Evolutionary conservation across 768 basidiomycete species (phyloP).

Genomic region (Mycena belliarum): DNA sequence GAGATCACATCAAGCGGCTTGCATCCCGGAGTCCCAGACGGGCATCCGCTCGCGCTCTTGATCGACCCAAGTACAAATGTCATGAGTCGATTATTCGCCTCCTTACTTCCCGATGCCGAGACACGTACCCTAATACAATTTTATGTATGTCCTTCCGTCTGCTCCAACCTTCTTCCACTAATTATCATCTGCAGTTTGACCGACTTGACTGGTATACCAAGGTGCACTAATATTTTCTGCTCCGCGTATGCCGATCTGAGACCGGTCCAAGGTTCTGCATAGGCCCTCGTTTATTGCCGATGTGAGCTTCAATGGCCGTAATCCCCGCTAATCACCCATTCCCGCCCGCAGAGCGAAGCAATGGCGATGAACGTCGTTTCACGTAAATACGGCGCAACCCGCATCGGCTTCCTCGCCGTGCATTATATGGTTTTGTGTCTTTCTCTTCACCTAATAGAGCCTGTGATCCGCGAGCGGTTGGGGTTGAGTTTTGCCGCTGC

Average conservation of each 20-base stretch:
- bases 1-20: constrained; percentile 3
- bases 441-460: constrained; percentile 27
- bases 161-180: not conserved
- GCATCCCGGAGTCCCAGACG: constrained; percentile 14
- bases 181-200: constrained; percentile 16
- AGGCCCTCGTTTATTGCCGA: constrained; percentile 26
- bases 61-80: constrained; percentile 25
- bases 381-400: constrained; percentile 5
- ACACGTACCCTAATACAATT: constrained; percentile 23
- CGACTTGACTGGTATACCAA: constrained; percentile 25
- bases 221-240: not conserved
- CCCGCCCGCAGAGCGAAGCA: not conserved
- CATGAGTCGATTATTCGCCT: constrained; percentile 16
- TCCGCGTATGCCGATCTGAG: not conserved
- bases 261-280: constrained; percentile 23
- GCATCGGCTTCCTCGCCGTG: constrained; percentile 24
- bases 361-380: constrained; percentile 3
- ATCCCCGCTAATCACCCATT: not conserved
- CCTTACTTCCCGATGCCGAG: constrained; percentile 21
- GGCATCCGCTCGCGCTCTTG: constrained; percentile 26
- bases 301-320: constrained; percentile 3
- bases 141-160: constrained; percentile 20
- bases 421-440: constrained; percentile 28
- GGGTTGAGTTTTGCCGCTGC: constrained; percentile 19
- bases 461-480: constrained; percentile 20